These are phyloP conservation scores for Acanthamoeba polyphaga DNA, from an alignment of 208 protist species.

Conservation along the genomic window DNA sequence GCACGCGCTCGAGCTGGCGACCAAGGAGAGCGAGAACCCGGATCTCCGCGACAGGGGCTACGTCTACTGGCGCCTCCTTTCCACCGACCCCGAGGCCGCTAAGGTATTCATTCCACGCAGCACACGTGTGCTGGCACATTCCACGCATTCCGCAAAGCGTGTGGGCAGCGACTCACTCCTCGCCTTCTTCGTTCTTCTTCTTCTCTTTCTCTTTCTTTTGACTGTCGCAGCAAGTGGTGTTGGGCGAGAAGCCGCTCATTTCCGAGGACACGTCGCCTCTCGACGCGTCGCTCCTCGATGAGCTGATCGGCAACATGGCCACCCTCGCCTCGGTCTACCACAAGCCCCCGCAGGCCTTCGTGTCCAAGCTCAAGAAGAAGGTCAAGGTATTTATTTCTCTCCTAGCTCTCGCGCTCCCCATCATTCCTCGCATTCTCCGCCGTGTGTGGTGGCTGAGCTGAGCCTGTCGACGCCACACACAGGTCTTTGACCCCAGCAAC, in stretches of 20 bases:
- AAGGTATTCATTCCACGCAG: constrained; percentile 87
- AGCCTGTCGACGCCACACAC: not conserved
- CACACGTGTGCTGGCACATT: not conserved
- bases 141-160: not conserved
- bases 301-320: constrained; percentile 89
- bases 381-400: constrained; percentile 26
- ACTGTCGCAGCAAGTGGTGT: constrained; percentile 89
- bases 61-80: constrained; percentile 99
- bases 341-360: constrained; percentile 95
- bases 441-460: not conserved
- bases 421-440: constrained; percentile 23
- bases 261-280: constrained; percentile 95
- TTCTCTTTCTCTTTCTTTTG: not conserved
- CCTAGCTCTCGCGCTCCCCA: no score
- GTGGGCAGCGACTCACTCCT: not conserved
- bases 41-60: constrained; percentile 99
- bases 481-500: constrained; percentile 39
- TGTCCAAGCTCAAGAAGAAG: constrained; percentile 87
- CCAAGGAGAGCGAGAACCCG: constrained; percentile 95
- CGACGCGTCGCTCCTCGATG: constrained; percentile 94
- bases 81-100: constrained; percentile 96
- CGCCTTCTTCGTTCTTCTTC: constrained; percentile 42
- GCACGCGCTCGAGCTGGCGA: constrained; percentile 91
- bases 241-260: constrained; percentile 93
- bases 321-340: constrained; percentile 97